Evolutionary conservation across 2,329 filamentous ascomycete species (phyloP).

Genomic region (Cryphonectria japonica): DNA sequence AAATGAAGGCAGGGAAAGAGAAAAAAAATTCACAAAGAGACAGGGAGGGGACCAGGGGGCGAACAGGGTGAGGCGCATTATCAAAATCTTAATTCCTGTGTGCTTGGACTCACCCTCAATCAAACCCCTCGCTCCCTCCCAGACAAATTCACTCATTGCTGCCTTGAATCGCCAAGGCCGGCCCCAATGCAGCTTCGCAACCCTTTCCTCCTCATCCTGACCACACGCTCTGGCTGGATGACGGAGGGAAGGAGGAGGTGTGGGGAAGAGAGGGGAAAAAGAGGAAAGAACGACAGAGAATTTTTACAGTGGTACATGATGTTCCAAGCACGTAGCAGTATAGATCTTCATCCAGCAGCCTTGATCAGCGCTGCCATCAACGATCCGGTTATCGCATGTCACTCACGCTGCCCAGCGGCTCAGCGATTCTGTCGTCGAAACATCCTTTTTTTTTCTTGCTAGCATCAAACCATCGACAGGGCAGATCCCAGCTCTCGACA

Average conservation of each 20-base stretch:
- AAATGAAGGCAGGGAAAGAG: background rate
- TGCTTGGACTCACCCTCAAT: background rate
- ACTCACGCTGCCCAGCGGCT: background rate
- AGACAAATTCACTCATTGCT: background rate
- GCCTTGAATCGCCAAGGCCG: background rate
- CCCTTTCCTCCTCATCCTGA: background rate
- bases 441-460: background rate
- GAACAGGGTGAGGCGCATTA: background rate
- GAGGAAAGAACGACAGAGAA: background rate
- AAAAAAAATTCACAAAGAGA: too few relatives aligned
- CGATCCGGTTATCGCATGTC: background rate
- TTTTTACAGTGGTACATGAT: too few relatives aligned
- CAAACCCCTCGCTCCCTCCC: too few relatives aligned
- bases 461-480: constrained; percentile 8
- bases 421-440: background rate
- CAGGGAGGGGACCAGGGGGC: background rate
- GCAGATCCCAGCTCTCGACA: constrained; percentile 16
- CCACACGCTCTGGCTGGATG: background rate
- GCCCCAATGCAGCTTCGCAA: background rate
- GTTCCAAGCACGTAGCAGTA: background rate
- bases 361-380: background rate
- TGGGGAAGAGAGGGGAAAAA: background rate
- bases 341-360: background rate
- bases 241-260: background rate
- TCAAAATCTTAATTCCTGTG: background rate